These are phyloP conservation scores for Allomyces macrogynus DNA, from an alignment of 192 early-diverging fungal genomes.

Conservation along the genomic window DNA sequence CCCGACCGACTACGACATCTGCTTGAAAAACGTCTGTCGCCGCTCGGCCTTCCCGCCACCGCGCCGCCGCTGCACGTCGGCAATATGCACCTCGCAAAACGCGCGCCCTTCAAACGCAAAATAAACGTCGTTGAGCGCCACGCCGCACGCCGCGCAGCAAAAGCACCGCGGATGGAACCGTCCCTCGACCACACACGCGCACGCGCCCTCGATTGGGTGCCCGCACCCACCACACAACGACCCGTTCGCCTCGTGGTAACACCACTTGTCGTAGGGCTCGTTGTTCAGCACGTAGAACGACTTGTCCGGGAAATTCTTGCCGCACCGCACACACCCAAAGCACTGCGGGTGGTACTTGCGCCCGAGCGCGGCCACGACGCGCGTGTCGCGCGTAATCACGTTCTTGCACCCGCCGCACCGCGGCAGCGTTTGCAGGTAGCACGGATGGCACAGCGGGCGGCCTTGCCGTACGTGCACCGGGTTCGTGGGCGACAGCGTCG, in stretches of 20 bases:
- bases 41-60: not conserved
- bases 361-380: not conserved
- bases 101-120: slow-evolving; percentile 43
- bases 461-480: not conserved
- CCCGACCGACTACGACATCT: not conserved
- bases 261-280: slow-evolving; percentile 60
- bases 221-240: slow-evolving; percentile 61
- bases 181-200: slow-evolving; percentile 67
- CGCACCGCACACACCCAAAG: slow-evolving; percentile 17
- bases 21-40: not conserved
- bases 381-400: not conserved
- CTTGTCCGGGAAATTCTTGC: slow-evolving; percentile 48
- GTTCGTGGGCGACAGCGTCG: not conserved
- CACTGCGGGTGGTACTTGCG: not conserved
- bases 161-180: slow-evolving; percentile 78
- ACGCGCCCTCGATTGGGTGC: slow-evolving; percentile 73
- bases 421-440: not conserved
- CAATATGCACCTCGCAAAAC: slow-evolving; percentile 55
- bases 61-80: slow-evolving; percentile 25
- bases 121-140: slow-evolving; percentile 43
- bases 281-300: slow-evolving; percentile 74
- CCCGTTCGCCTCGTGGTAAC: slow-evolving; percentile 71
- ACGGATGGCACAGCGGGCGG: slow-evolving; percentile 1
- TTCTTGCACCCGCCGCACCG: not conserved
- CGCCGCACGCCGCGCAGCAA: slow-evolving; percentile 36